Conservation (phyloP, 2,329 filamentous ascomycete species). For the Aaosphaeria pasadenensis region DNA sequence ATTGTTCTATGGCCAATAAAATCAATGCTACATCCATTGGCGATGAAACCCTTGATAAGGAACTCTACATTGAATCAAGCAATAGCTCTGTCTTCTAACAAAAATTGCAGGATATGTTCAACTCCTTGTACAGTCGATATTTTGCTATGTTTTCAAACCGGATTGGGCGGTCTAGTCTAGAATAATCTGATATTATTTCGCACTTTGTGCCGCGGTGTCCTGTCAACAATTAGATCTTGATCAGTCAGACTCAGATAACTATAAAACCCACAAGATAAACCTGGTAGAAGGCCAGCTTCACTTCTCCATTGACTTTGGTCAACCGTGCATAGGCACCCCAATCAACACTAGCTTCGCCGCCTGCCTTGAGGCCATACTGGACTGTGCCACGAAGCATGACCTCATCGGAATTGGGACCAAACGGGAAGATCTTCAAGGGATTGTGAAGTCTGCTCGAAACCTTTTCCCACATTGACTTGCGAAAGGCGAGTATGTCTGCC, state of each 20-base stretch:
- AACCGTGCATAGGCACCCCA: conserved; percentile 57
- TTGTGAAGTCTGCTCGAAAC: conserved; percentile 47
- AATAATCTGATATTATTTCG: background rate
- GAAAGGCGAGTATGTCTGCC: conserved; percentile 47
- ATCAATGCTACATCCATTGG: too few relatives aligned
- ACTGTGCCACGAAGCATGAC: conserved; percentile 56
- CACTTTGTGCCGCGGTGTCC: background rate
- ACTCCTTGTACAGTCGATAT: too few relatives aligned
- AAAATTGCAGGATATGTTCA: too few relatives aligned
- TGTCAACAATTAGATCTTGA: background rate
- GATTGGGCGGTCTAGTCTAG: too few relatives aligned
- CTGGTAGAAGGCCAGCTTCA: conserved; percentile 55
- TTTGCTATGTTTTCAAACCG: too few relatives aligned
- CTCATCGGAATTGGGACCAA: conserved; percentile 45
- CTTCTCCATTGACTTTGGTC: conserved; percentile 49
- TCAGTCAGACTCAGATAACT: background rate
- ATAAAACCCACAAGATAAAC: conserved; percentile 50
- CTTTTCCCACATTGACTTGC: conserved; percentile 54
- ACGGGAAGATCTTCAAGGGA: conserved; percentile 50
- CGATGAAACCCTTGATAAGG: too few relatives aligned
- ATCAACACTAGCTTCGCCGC: conserved; percentile 44
- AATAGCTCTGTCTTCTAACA: too few relatives aligned
- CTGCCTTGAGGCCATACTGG: conserved; percentile 52
- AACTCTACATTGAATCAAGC: too few relatives aligned
- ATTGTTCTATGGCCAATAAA: too few relatives aligned